Conservation (phyloP, 2,329 filamentous ascomycete genomes). For the Penicillium olsonii region DNA sequence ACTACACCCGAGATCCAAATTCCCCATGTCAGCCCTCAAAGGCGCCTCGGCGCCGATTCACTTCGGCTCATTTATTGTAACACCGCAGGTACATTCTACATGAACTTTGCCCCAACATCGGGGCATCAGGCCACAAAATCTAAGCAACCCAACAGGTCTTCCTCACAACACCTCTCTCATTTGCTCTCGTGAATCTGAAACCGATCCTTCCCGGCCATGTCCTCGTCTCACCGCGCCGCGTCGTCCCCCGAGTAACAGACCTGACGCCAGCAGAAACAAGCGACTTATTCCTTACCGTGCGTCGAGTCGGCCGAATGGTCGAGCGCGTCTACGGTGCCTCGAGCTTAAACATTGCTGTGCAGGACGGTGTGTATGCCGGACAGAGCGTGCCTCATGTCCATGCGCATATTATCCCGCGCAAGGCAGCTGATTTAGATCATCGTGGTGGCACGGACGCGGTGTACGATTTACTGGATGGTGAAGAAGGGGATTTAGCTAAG, state of each 20-base stretch:
- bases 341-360: slow-evolving; percentile 90
- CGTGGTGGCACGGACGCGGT: slow-evolving; percentile 68
- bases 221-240: slow-evolving; percentile 75
- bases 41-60: slow-evolving; percentile 50
- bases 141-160: slow-evolving; percentile 69
- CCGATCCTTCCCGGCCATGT: slow-evolving; percentile 91
- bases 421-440: slow-evolving; percentile 59
- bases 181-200: slow-evolving; percentile 92
- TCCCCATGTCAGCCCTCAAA: slow-evolving; percentile 30
- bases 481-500: slow-evolving; percentile 79
- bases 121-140: neutral
- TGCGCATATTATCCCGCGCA: slow-evolving; percentile 83
- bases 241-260: slow-evolving; percentile 73
- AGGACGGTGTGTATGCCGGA: slow-evolving; percentile 85
- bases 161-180: slow-evolving; percentile 74
- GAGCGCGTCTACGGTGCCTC: slow-evolving; percentile 63
- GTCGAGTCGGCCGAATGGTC: slow-evolving; percentile 77
- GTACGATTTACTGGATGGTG: slow-evolving; percentile 78
- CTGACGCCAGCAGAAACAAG: slow-evolving; percentile 70
- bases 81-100: slow-evolving; percentile 62
- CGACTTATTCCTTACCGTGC: slow-evolving; percentile 86
- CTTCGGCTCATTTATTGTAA: slow-evolving; percentile 77
- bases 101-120: neutral
- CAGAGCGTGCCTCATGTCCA: slow-evolving; percentile 95
- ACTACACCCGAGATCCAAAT: neutral